Evolutionary conservation across 768 basidiomycete species (phyloP).

Genomic region (Tylopilus rubrobrunneus): DNA sequence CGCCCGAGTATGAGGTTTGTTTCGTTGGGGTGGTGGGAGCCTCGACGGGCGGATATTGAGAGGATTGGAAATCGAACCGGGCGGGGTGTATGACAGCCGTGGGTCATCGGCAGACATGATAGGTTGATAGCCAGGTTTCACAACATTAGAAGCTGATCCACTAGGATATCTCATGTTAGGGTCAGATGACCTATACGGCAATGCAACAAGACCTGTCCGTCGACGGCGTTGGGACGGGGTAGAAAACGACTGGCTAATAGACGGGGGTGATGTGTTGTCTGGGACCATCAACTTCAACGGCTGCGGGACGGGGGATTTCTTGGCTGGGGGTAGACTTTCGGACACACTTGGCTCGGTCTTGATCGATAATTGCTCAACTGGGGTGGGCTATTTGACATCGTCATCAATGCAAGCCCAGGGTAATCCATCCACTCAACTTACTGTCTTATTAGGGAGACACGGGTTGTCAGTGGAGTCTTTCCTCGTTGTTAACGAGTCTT

Average conservation of each 20-base stretch:
- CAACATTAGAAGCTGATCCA: constrained; percentile 13
- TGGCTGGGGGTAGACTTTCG: constrained; percentile 11
- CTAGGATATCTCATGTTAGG: constrained; percentile 7
- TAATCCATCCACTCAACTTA: constrained; percentile 4
- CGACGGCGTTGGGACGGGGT: constrained; percentile 10
- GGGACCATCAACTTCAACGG: constrained; percentile 8
- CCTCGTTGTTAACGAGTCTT: constrained; percentile 18
- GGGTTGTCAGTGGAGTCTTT: constrained; percentile 20
- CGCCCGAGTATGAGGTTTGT: constrained; percentile 7
- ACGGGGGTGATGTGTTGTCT: constrained; percentile 9
- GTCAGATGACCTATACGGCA: constrained; percentile 19
- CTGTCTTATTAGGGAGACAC: constrained; percentile 11
- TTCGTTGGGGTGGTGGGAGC: constrained; percentile 8
- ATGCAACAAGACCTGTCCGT: constrained; percentile 8
- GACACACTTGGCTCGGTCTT: constrained; percentile 17
- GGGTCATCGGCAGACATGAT: constrained; percentile 28
- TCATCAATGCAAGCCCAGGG: neutral
- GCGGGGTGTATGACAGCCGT: constrained; percentile 36
- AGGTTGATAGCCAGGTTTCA: constrained; percentile 25
- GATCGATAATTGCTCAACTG: constrained; percentile 13
- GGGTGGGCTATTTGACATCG: constrained; percentile 10
- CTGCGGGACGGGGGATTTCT: constrained; percentile 11
- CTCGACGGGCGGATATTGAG: constrained; percentile 51
- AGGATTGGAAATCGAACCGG: constrained; percentile 48
- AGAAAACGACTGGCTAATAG: constrained; percentile 8